Evolutionary conservation across 306 rosid genomes (phyloP).

Genomic region (Cucumis cinereus): DNA sequence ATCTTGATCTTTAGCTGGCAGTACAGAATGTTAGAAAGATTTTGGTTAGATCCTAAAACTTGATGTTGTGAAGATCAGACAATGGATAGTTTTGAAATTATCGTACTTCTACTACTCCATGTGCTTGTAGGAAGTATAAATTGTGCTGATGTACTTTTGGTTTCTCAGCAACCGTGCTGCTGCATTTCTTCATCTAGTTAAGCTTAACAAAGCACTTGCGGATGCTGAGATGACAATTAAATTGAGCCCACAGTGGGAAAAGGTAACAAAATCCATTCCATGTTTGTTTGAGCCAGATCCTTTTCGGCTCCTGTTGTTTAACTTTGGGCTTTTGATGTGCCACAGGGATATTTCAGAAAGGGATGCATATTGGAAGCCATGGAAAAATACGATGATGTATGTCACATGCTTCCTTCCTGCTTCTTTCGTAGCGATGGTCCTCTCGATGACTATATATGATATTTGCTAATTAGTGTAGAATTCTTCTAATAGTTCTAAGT

Average conservation of each 20-base stretch:
- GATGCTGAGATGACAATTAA: conserved; percentile 87
- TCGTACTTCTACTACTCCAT: neutral
- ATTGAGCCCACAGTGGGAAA: conserved; percentile 93
- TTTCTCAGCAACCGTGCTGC: conserved; percentile 91
- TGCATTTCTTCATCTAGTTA: conserved; percentile 85
- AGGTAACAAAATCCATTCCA: conserved; percentile 27
- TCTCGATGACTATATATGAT: neutral
- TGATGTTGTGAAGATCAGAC: neutral
- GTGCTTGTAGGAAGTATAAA: neutral
- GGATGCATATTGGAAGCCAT: conserved; percentile 91
- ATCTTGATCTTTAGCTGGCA: neutral
- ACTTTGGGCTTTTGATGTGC: conserved; percentile 20
- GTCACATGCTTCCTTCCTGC: neutral
- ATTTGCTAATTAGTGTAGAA: conserved; percentile 17
- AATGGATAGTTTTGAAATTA: neutral
- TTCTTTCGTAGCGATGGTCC: neutral
- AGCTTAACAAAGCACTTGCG: conserved; percentile 86
- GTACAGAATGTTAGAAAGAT: neutral
- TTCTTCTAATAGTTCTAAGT: conserved; percentile 1
- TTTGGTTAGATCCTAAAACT: neutral
- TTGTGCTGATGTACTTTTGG: conserved; percentile 13
- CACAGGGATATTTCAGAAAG: conserved; percentile 92
- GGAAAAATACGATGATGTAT: conserved; percentile 84
- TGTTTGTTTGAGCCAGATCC: conserved; percentile 2
- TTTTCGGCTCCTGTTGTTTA: conserved; percentile 5